phyloP scores from a whole-genome alignment of 2,329 filamentous ascomycete genomes.

The Colletotrichum sp. region DNA sequence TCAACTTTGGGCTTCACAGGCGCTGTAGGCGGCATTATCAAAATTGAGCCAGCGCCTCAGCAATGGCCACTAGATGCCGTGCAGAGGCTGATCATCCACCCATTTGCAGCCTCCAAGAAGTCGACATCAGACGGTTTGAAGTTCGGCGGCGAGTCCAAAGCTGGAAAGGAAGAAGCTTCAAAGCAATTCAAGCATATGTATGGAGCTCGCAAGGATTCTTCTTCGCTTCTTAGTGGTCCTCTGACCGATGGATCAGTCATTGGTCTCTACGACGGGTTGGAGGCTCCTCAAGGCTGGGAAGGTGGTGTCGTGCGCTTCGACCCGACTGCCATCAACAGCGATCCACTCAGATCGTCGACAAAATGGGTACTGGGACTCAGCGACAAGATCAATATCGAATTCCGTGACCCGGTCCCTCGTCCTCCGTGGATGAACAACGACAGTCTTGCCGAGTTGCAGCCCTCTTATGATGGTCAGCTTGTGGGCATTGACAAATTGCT shows the following conservation, averaged over 20 bases:
- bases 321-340: conserved; percentile 46
- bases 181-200: conserved; percentile 78
- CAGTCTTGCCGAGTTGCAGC: conserved; percentile 56
- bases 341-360: conserved; percentile 15
- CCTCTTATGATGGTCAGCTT: conserved; percentile 64
- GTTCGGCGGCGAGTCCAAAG: conserved; percentile 87
- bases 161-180: conserved; percentile 78
- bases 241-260: conserved; percentile 89
- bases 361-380: conserved; percentile 82
- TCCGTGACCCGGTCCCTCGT: conserved; percentile 75
- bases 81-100: conserved; percentile 76
- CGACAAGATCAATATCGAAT: conserved; percentile 72
- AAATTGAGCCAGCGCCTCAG: conserved; percentile 81
- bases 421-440: conserved; percentile 60
- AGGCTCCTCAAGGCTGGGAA: conserved; percentile 70
- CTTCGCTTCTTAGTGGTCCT: conserved; percentile 75
- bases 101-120: conserved; percentile 70
- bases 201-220: conserved; percentile 38
- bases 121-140: conserved; percentile 68
- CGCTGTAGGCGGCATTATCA: conserved; percentile 85
- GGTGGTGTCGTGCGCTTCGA: conserved; percentile 86
- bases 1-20: conserved; percentile 72
- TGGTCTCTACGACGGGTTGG: conserved; percentile 59
- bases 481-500: conserved; percentile 86
- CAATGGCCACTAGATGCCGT: conserved; percentile 72